Conservation (phyloP, 306 rosid species). For the Lotus japonicus region DNA sequence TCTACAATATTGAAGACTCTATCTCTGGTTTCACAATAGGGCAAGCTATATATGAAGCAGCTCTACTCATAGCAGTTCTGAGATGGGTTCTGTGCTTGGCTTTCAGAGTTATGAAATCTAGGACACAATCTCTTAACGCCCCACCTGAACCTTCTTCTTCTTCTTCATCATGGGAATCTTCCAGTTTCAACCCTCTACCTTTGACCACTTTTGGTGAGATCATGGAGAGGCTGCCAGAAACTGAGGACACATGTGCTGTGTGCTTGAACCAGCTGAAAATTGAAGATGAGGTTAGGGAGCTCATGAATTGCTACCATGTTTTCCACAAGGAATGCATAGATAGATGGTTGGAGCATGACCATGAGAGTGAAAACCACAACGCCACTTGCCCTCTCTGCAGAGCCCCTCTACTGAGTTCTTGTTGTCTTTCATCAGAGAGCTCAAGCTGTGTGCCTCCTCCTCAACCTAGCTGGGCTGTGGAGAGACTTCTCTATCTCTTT, state of each 20-base stretch:
- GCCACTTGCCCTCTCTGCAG: slow-evolving; percentile 72
- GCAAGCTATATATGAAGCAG: slow-evolving; percentile 54
- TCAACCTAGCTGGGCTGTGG: slow-evolving; percentile 86
- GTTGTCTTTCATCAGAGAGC: slow-evolving; percentile 15
- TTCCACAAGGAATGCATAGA: slow-evolving; percentile 80
- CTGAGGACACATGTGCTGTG: slow-evolving; percentile 60
- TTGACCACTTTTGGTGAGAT: slow-evolving; percentile 54
- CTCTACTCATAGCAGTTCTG: slow-evolving; percentile 50
- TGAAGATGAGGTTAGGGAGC: slow-evolving; percentile 61
- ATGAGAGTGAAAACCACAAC: slow-evolving; percentile 35
- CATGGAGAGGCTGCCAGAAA: slow-evolving; percentile 29
- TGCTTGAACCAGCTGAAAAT: slow-evolving; percentile 45
- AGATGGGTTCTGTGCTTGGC: slow-evolving; percentile 58
- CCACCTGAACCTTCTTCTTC: background rate
- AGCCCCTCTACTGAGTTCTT: slow-evolving; percentile 46
- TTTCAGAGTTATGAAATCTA: slow-evolving; percentile 20
- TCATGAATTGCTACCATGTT: slow-evolving; percentile 66
- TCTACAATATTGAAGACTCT: slow-evolving; percentile 26
- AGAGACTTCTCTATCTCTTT: slow-evolving; percentile 74
- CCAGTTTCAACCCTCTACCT: background rate
- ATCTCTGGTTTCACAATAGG: slow-evolving; percentile 34
- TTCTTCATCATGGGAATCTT: slow-evolving; percentile 14
- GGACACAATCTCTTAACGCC: background rate
- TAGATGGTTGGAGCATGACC: slow-evolving; percentile 56
- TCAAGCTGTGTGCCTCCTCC: slow-evolving; percentile 23